A percentile compares a stretch with the other conserved stretches of the same genome.
These are phyloP conservation scores for Colletotrichum karsti DNA, from an alignment of 2,329 filamentous ascomycete genomes.

Conservation along the genomic window DNA sequence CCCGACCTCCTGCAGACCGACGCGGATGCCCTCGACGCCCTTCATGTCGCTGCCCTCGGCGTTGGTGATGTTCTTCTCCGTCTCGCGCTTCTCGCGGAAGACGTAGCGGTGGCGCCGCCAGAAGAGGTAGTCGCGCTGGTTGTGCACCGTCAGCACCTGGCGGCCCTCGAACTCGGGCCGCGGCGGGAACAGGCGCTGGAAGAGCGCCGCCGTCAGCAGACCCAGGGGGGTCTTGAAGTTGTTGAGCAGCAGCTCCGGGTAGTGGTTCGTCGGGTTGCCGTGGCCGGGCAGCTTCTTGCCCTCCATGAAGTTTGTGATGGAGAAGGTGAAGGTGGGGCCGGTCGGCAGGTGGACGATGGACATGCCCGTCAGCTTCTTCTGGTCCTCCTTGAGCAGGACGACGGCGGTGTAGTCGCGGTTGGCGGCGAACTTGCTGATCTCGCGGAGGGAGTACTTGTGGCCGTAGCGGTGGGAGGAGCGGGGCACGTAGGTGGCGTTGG, in stretches of 20 bases:
- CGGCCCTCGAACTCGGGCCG: conserved; percentile 85
- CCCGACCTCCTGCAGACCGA: conserved; percentile 83
- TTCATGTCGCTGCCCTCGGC: conserved; percentile 84
- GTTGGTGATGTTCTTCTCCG: conserved; percentile 86
- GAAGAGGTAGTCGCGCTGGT: conserved; percentile 97
- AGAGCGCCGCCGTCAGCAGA: conserved; percentile 85
- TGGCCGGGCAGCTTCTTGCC: conserved; percentile 89
- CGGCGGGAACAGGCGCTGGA: conserved; percentile 76
- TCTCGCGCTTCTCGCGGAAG: conserved; percentile 86
- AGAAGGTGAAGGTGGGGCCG: conserved; percentile 94
- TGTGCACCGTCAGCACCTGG: conserved; percentile 92
- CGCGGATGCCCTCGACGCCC: conserved; percentile 85
- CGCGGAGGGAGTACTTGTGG: conserved; percentile 90
- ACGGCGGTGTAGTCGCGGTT: conserved; percentile 87
- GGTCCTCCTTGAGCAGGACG: conserved; percentile 87
- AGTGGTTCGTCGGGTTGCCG: conserved; percentile 87
- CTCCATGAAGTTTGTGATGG: conserved; percentile 88
- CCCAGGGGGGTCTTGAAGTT: conserved; percentile 95
- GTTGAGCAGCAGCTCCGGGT: conserved; percentile 90
- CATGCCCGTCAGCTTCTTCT: conserved; percentile 83
- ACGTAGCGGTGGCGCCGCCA: conserved; percentile 89
- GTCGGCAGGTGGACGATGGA: conserved; percentile 85
- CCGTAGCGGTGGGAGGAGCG: conserved; percentile 84
- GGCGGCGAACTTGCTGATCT: conserved; percentile 86
- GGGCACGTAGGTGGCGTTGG: conserved; percentile 86